Evolutionary conservation across 2,329 filamentous ascomycete species (phyloP).

Genomic region (Lachnellula subtilissima): DNA sequence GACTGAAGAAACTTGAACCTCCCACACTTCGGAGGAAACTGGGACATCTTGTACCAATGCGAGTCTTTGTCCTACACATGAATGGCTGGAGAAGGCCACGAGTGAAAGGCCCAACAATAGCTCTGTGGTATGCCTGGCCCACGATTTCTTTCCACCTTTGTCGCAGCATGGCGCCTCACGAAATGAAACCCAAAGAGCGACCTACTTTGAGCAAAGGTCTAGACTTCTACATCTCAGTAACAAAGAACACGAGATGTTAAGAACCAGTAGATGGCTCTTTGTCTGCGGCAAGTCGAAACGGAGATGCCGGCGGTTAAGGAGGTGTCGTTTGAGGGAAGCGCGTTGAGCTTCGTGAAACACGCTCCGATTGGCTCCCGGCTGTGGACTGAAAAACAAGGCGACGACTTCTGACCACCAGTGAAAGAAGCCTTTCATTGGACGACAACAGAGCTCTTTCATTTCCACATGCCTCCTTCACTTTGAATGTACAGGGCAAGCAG

Average conservation of each 20-base stretch:
- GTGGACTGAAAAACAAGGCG: not conserved
- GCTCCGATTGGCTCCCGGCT: conserved; percentile 15
- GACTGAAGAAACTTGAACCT: not conserved
- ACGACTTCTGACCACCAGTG: not conserved
- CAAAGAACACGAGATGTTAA: not conserved
- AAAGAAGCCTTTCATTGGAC: not conserved
- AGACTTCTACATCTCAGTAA: not conserved
- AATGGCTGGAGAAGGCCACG: conserved; percentile 14
- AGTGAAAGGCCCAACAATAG: conserved; percentile 5
- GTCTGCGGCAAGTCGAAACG: conserved; percentile 15
- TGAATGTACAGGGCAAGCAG: not conserved
- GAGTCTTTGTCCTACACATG: conserved; percentile 10
- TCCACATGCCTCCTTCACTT: not conserved
- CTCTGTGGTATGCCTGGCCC: conserved; percentile 4
- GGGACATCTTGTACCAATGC: conserved; percentile 20
- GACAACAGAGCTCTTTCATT: not conserved
- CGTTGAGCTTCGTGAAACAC: conserved; percentile 6
- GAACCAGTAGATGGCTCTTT: conserved; percentile 13
- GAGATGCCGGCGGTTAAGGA: conserved; percentile 5
- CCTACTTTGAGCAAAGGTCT: not conserved
- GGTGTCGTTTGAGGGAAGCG: conserved; percentile 14
- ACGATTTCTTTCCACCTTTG: not conserved
- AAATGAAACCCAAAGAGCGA: conserved; percentile 21
- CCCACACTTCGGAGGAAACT: conserved; percentile 1
- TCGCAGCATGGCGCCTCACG: conserved; percentile 15